Percentiles rank a stretch among this genome's conserved stretches.
phyloP scores from a whole-genome alignment of 2,329 filamentous ascomycete genomes.

The Pseudogymnoascus sp. region DNA sequence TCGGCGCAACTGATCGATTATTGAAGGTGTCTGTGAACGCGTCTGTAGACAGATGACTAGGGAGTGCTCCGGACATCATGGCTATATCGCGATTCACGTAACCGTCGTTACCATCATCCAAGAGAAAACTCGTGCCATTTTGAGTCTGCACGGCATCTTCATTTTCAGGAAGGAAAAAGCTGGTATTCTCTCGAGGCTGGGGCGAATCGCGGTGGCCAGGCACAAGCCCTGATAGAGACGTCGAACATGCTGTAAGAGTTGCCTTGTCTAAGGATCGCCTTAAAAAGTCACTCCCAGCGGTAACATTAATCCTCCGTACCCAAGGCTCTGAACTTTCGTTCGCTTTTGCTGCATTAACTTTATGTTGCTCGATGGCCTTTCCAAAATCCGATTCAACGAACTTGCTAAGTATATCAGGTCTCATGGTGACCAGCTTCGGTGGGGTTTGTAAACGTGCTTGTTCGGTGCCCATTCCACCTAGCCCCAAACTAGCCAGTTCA shows the following conservation, averaged over 20 bases:
- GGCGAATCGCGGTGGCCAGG: background rate
- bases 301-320: constrained; percentile 6
- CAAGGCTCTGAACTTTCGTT: background rate
- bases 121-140: constrained; percentile 1
- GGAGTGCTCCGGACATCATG: constrained; percentile 39
- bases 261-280: constrained; percentile 1
- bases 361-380: constrained; percentile 4
- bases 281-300: background rate
- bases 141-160: background rate
- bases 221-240: background rate
- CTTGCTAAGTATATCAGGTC: constrained; percentile 6
- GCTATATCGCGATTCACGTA: constrained; percentile 46
- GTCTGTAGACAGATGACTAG: constrained; percentile 42
- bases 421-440: constrained; percentile 4
- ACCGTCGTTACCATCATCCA: constrained; percentile 31
- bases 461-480: background rate
- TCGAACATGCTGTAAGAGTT: background rate
- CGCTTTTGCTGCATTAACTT: background rate
- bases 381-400: constrained; percentile 5
- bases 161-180: background rate
- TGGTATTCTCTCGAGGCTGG: background rate
- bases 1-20: constrained; percentile 44
- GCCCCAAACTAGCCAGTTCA: background rate
- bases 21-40: constrained; percentile 47
- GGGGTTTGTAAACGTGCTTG: background rate